Evolutionary conservation across 805 yeast genomes (phyloP).

Genomic region (Clavispora santaluciae): DNA sequence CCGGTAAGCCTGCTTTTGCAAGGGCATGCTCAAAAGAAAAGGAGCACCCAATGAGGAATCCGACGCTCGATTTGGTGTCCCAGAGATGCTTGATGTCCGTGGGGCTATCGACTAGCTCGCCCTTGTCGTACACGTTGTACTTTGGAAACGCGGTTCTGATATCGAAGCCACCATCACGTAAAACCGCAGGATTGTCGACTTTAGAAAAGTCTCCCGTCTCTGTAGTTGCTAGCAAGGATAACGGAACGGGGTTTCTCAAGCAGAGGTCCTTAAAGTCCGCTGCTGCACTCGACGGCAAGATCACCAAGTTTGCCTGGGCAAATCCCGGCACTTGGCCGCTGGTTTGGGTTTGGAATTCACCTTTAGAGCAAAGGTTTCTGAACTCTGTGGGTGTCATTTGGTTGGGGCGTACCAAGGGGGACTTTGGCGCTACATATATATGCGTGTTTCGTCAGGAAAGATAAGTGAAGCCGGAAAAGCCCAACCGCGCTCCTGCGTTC

Average conservation of each 20-base stretch:
- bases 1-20: slow-evolving; percentile 22
- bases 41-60: slow-evolving; percentile 40
- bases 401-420: not conserved
- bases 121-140: slow-evolving; percentile 30
- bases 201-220: slow-evolving; percentile 17
- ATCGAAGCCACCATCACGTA: slow-evolving; percentile 18
- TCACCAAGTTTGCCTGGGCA: slow-evolving; percentile 36
- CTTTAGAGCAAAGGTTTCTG: not conserved
- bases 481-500: not conserved
- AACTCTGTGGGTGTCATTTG: not conserved
- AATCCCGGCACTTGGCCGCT: slow-evolving; percentile 20
- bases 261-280: slow-evolving; percentile 33
- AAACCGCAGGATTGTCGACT: slow-evolving; percentile 3
- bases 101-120: slow-evolving; percentile 20
- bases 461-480: not conserved
- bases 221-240: slow-evolving; percentile 32
- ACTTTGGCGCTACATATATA: not conserved
- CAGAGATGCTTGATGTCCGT: slow-evolving; percentile 25
- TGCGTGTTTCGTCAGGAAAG: no score
- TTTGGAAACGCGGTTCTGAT: slow-evolving; percentile 31
- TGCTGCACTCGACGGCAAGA: slow-evolving; percentile 27
- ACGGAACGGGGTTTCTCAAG: slow-evolving; percentile 34
- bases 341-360: slow-evolving; percentile 6
- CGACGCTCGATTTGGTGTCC: slow-evolving; percentile 28
- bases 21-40: slow-evolving; percentile 37